Evolutionary conservation across 768 basidiomycete genomes (phyloP), one percentile per base, ranked within the genome.

Genomic region (Hortiboletus flavorubellus): DNA sequence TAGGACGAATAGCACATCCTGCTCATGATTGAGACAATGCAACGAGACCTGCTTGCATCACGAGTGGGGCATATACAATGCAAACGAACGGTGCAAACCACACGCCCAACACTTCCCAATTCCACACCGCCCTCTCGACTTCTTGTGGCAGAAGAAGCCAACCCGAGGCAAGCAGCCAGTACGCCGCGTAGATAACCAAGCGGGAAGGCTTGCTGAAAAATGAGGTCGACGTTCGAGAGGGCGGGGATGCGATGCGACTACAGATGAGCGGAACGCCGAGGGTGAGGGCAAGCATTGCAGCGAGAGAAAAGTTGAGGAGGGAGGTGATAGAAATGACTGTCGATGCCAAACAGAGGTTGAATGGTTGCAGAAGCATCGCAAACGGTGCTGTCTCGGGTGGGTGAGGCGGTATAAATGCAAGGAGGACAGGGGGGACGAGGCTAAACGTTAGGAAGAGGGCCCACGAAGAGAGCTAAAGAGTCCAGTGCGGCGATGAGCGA

Each of bases 231-330:
- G 59, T 37, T 51, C 61, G 1, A 51, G 62, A 48, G 1, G 60
- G 41, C 11, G 29, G 18, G 23, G 70, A 65, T 1, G 76, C 62
- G 8, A 72, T 12, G 77, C 71, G 68, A 14, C 79, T 70, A 5
- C 76, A 73, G 12, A 78, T 73, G n/a, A 93, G 77, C 1, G 91
- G 88, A 10, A 87, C 40, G 8, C 85, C 84, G 16, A 93, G 77
- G 9, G 82, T 62, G 29, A 88, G 67, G 0, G 89, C 82, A 16
- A 96, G 77, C 21, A 78, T 67, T 21, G 87, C 84, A 0, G 95
- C 91, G 18, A 98, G 84, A 8, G 91, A 93, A 72, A 96, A 96
- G 70, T 98, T 97, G 68, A 97, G 83, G 55, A 97, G 86, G 15
- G 92, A 87, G 30, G 85, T 85, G 37, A 91, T 83, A 12, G 86